These are phyloP conservation scores for Pseudofabraea citricarpa DNA, from an alignment of 2,329 filamentous ascomycete species.

Conservation along the genomic window DNA sequence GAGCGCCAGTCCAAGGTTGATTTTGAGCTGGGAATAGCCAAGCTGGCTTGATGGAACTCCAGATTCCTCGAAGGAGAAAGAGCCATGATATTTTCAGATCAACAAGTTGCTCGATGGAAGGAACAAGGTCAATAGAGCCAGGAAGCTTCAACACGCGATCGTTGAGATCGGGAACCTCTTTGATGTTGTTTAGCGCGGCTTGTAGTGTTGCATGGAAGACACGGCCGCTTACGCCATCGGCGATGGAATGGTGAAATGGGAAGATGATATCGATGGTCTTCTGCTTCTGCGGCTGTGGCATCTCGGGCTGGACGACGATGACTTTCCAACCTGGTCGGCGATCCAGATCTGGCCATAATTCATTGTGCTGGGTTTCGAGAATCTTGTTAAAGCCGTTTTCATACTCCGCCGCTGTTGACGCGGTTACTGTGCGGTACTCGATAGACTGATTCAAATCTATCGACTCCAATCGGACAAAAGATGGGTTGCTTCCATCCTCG, in stretches of 20 bases:
- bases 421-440: slow-evolving; percentile 26
- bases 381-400: slow-evolving; percentile 30
- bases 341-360: slow-evolving; percentile 35
- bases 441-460: slow-evolving; percentile 41
- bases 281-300: neutral
- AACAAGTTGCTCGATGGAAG: slow-evolving; percentile 14
- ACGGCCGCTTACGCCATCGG: slow-evolving; percentile 44
- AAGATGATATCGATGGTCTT: slow-evolving; percentile 33
- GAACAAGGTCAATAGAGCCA: slow-evolving; percentile 17
- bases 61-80: slow-evolving; percentile 38
- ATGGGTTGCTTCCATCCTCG: slow-evolving; percentile 38
- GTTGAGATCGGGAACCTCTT: slow-evolving; percentile 2
- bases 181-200: slow-evolving; percentile 32
- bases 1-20: slow-evolving; percentile 35
- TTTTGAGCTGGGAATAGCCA: slow-evolving; percentile 27
- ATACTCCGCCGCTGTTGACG: slow-evolving; percentile 18
- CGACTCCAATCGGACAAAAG: slow-evolving; percentile 37
- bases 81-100: slow-evolving; percentile 30
- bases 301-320: slow-evolving; percentile 28
- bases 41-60: slow-evolving; percentile 34
- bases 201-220: slow-evolving; percentile 46
- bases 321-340: slow-evolving; percentile 43
- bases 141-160: slow-evolving; percentile 26
- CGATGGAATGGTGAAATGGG: slow-evolving; percentile 46
- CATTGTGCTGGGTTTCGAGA: slow-evolving; percentile 34